Percentiles rank a stretch among this genome's conserved stretches.
Conservation (phyloP, 352 stramenopile genomes). For the Pythium aquatile region DNA sequence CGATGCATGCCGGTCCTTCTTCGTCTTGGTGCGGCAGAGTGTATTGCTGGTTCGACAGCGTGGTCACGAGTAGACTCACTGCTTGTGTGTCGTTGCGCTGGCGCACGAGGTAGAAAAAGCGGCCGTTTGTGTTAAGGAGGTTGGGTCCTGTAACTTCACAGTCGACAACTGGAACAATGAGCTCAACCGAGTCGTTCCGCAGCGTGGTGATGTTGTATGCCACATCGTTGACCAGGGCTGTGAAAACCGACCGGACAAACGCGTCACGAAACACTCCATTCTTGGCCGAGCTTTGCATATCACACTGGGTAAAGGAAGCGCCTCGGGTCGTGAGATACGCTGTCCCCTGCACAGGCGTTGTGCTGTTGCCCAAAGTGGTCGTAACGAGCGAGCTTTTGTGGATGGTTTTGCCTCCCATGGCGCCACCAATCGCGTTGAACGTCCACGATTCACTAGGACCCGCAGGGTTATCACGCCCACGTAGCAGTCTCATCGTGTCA, state of each 20-base stretch:
- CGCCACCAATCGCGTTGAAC: neutral
- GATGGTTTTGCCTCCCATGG: conserved; percentile 12
- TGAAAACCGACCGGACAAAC: conserved; percentile 32
- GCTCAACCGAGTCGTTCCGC: conserved; percentile 23
- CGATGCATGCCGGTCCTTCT: conserved; percentile 14
- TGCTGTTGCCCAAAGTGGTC: conserved; percentile 16
- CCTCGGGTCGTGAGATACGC: conserved; percentile 14
- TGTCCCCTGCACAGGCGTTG: conserved; percentile 13
- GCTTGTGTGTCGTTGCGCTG: conserved; percentile 16
- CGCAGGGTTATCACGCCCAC: neutral
- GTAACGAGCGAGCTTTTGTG: conserved; percentile 21
- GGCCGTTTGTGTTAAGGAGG: conserved; percentile 1
- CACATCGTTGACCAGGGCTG: conserved; percentile 23
- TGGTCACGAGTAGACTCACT: conserved; percentile 21
- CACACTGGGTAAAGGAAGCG: conserved; percentile 9
- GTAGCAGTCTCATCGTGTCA: neutral
- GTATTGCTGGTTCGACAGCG: conserved; percentile 26
- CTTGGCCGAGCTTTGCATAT: neutral
- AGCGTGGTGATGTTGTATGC: conserved; percentile 39
- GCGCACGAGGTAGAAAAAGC: conserved; percentile 23
- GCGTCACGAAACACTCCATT: conserved; percentile 23
- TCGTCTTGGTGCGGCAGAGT: conserved; percentile 10
- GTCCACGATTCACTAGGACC: neutral
- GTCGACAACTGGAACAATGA: conserved; percentile 44
- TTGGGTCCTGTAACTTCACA: conserved; percentile 33